Percentiles rank a stretch among this genome's conserved stretches.
Conservation (phyloP, 768 basidiomycete species). For the Clavulina sp. region DNA sequence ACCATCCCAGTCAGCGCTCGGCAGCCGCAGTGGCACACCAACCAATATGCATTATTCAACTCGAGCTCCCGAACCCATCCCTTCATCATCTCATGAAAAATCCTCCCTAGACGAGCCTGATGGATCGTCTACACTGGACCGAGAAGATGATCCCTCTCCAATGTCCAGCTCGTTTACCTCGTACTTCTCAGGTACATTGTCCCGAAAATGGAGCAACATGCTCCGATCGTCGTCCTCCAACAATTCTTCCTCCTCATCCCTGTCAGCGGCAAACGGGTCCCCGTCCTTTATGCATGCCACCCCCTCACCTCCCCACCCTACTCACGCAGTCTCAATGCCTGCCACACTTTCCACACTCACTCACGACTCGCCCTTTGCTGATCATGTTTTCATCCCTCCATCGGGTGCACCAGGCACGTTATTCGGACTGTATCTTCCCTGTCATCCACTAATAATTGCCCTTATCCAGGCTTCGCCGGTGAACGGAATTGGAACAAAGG, state of each 20-base stretch:
- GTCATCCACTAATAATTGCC: neutral
- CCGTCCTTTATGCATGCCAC: neutral
- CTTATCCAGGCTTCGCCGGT: slow-evolving; percentile 32
- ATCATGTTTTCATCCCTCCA: slow-evolving; percentile 29
- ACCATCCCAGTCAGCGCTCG: no score
- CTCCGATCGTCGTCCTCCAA: neutral
- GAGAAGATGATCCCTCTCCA: no score
- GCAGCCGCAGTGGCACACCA: no score
- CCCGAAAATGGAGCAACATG: neutral
- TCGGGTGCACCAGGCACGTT: slow-evolving; percentile 43
- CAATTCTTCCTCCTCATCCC: neutral
- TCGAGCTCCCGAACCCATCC: neutral
- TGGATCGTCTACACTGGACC: no score
- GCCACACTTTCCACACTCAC: neutral
- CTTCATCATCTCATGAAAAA: neutral
- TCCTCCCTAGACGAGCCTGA: neutral
- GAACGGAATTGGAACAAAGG: slow-evolving; percentile 52
- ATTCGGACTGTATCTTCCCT: neutral
- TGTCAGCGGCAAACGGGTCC: neutral
- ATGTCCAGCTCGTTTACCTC: no score
- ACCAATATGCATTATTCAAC: no score
- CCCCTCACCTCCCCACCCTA: neutral
- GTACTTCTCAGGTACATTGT: neutral
- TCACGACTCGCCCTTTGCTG: slow-evolving; percentile 26
- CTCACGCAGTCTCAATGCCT: neutral